phyloP scores from a whole-genome alignment of 2,329 filamentous ascomycete genomes.

The Beauveria rudraprayagi region DNA sequence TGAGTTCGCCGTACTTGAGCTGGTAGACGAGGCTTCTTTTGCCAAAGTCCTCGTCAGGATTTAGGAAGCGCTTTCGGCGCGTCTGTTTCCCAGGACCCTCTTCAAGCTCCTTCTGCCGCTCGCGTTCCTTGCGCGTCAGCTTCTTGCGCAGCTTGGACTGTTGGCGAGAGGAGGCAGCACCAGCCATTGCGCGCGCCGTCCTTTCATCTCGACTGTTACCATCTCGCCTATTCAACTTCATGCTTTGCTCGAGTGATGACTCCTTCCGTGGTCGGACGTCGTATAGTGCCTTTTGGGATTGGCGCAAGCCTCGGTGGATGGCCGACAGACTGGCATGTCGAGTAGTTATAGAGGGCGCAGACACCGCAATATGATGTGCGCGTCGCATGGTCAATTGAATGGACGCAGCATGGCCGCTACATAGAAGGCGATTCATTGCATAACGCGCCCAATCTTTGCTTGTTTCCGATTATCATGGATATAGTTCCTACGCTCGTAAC shows the following conservation, averaged over 20 bases:
- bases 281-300: constrained; percentile 30
- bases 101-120: constrained; percentile 20
- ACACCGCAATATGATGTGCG: background rate
- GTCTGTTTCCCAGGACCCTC: constrained; percentile 31
- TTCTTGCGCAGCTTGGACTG: constrained; percentile 44
- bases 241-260: background rate
- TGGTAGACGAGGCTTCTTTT: constrained; percentile 49
- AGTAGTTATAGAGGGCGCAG: constrained; percentile 8
- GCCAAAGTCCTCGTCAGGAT: constrained; percentile 41
- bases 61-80: constrained; percentile 43
- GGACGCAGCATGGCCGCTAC: constrained; percentile 9
- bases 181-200: constrained; percentile 22
- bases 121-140: constrained; percentile 33
- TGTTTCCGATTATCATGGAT: background rate
- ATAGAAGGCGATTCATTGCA: constrained; percentile 15
- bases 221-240: background rate
- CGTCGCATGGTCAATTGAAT: background rate
- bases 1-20: constrained; percentile 38
- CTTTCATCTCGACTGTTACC: constrained; percentile 4
- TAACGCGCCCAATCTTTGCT: background rate
- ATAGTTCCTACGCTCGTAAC: background rate
- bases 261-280: constrained; percentile 13
- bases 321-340: constrained; percentile 47
- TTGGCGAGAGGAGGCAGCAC: constrained; percentile 22
- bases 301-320: constrained; percentile 58